phyloP scores from a whole-genome alignment of 192 early-diverging fungal genomes.

The Lunasporangiospora selenospora region DNA sequence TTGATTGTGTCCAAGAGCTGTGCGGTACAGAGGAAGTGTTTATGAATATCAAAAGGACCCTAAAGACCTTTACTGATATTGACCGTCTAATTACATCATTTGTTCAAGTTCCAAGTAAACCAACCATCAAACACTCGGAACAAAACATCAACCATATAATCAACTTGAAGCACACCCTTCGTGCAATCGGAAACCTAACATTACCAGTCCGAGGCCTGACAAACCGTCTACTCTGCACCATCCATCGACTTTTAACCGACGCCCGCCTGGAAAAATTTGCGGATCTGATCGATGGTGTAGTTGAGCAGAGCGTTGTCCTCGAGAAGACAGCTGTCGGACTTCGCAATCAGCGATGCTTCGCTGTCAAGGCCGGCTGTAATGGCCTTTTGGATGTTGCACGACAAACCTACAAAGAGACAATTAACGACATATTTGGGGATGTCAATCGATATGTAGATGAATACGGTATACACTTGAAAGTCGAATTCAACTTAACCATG shows the following conservation, averaged over 20 bases:
- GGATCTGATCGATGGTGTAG: constrained; percentile 62
- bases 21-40: constrained; percentile 56
- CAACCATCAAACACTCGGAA: constrained; percentile 63
- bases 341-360: constrained; percentile 87
- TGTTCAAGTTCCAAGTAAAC: constrained; percentile 53
- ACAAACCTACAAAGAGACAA: constrained; percentile 79
- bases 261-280: constrained; percentile 44
- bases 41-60: constrained; percentile 50
- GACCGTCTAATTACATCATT: constrained; percentile 64
- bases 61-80: constrained; percentile 58
- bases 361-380: constrained; percentile 83
- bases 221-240: constrained; percentile 55
- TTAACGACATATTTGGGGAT: constrained; percentile 73
- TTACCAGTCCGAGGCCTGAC: constrained; percentile 30
- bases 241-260: constrained; percentile 51
- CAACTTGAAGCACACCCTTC: constrained; percentile 71
- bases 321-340: constrained; percentile 79
- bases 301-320: constrained; percentile 73
- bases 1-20: constrained; percentile 67
- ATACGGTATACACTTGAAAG: constrained; percentile 68
- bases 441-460: constrained; percentile 58
- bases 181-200: constrained; percentile 50
- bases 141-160: constrained; percentile 74
- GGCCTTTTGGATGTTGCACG: constrained; percentile 88
- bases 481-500: constrained; percentile 63